These are phyloP conservation scores for Suillus plorans DNA, from an alignment of 768 basidiomycete species.

Conservation along the genomic window DNA sequence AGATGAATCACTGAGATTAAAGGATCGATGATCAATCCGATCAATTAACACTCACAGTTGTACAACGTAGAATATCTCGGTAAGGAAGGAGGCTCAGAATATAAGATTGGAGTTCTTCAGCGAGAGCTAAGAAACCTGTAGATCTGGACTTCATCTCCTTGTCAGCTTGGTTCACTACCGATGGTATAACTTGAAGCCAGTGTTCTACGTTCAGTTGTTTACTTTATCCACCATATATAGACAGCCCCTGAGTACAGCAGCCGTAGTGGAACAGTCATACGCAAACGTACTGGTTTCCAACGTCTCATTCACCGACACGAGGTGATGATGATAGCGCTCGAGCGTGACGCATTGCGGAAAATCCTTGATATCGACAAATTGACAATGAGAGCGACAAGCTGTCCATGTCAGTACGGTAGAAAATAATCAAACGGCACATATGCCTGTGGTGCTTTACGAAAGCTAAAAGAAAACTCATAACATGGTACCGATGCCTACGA, in stretches of 20 bases:
- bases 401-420: neutral
- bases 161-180: neutral
- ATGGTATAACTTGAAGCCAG: neutral
- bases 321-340: too few species aligned
- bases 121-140: neutral
- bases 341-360: too few species aligned
- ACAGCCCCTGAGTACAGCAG: neutral
- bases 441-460: neutral
- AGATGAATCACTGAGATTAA: neutral
- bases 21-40: neutral
- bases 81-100: slow-evolving; percentile 4
- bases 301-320: neutral
- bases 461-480: neutral
- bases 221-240: neutral
- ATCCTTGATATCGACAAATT: neutral
- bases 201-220: neutral
- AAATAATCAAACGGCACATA: neutral
- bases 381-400: neutral
- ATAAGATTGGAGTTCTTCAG: slow-evolving; percentile 2
- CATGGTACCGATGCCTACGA: slow-evolving; percentile 1
- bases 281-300: neutral
- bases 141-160: neutral
- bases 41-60: neutral
- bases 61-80: slow-evolving; percentile 7
- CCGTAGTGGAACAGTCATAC: too few species aligned